Base-by-base conservation (phyloP, 345 rosid genomes). In the Aegle marmelos region DNA sequence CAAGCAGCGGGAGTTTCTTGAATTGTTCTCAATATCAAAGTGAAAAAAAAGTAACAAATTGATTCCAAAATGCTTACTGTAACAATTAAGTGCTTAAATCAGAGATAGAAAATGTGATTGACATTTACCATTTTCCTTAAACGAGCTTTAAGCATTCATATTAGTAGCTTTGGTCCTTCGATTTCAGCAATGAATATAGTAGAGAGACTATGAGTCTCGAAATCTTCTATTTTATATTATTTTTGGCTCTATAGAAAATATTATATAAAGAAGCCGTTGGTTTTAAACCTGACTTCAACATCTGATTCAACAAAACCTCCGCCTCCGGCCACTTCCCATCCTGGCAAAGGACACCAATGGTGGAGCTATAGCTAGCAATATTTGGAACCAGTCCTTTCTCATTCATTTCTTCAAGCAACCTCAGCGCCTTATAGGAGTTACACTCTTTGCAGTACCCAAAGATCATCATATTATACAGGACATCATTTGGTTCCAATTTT, bases 371-470 rank as follows among this genome's bases (percentile, higher is more conserved):
- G 87, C 94, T 91, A 73, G 92, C 89, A 28, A 89, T 72, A 81
- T 91, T 92, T 14, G 97, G 94, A 80, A 83, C 82, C 82, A 92
- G 61, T 67, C 85, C 74, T 66, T 73, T 83, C 70, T 84, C 86
- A 28, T 77, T 81, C 98, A 95, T 95, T 79, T 90, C 97, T 66
- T 73, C 54, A 4, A 89, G 36, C 82, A 95, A 68, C 81, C 84
- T 89, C 83, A 95, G 70, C 37, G 94, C 97, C 81, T 85, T 88
- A 79, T 80, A 93, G 0, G 90, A 86, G 83, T 85, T 90, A 58
- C 90, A 91, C 77, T 93, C 95, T 48, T 83, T 91, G 75, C 97
- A 90, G 74, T 95, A 95, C 11, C 97, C 93, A 14, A 81, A 81
- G 68, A 95, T 91, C 91, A 95, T 85, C 25, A 82, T 92, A 80